A percentile compares a stretch with the other conserved stretches of the same genome.
Conservation (phyloP, 345 rosid species). For the Populus deltoides region DNA sequence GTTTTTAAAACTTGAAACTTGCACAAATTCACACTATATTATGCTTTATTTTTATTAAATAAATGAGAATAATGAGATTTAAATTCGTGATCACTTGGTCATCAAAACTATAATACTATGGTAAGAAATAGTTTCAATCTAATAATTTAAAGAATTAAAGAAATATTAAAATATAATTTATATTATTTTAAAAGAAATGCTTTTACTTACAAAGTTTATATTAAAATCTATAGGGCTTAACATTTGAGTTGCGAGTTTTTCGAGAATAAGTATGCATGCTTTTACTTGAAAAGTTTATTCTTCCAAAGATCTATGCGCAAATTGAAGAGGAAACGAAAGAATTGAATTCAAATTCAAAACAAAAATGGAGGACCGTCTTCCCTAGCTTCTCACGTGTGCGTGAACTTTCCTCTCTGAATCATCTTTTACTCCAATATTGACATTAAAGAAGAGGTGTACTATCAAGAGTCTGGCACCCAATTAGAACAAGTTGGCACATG, state of each 20-base stretch:
- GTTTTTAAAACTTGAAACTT: fast-evolving
- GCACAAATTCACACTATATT: fast-evolving
- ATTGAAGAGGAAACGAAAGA: not conserved
- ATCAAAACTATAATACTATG: fast-evolving
- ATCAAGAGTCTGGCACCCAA: not conserved
- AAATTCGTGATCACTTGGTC: fast-evolving
- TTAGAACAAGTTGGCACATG: not conserved
- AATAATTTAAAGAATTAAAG: too few relatives aligned
- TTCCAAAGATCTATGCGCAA: not conserved
- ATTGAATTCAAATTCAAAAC: not conserved
- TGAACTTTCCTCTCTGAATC: not conserved
- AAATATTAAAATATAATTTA: too few relatives aligned
- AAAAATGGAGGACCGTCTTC: not conserved
- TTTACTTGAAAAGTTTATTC: not conserved
- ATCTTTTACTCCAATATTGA: not conserved
- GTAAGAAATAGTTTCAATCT: fast-evolving
- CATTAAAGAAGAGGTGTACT: too few relatives aligned
- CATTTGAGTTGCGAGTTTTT: too few relatives aligned
- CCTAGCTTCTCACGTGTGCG: not conserved
- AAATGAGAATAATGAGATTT: too few relatives aligned
- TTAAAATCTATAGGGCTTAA: too few relatives aligned
- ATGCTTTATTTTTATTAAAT: too few relatives aligned
- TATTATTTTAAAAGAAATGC: too few relatives aligned
- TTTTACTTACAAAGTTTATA: too few relatives aligned
- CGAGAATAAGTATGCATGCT: too few relatives aligned